Base-by-base conservation (phyloP, 768 basidiomycete genomes). In the Panellus pusillus region DNA sequence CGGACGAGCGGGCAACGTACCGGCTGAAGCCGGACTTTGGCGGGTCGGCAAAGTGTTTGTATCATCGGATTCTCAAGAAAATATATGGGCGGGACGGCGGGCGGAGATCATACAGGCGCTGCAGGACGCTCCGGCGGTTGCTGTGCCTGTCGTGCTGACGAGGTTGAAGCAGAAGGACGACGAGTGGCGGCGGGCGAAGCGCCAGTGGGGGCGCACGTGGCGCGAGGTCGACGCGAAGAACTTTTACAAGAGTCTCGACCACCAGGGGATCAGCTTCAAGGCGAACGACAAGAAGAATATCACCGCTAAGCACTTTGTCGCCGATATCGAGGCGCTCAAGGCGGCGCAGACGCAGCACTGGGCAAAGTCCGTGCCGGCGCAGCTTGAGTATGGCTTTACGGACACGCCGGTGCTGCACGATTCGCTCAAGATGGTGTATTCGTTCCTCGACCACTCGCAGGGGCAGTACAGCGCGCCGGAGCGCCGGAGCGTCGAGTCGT, bases 131-230 rank as follows among this genome's bases (percentile, higher is more conserved):
- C 97, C 97, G 0, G 84, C 81, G 42, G 87, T 95, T 44, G 85
- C 94, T 1, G 87, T 98, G 9, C 95, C 96, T 1, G 91, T 98
- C 54, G 91, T 98, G 6, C 81, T 98, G 2, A 76, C 81, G 39
- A 84, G 97, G 9, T 76, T 99, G 41, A 94, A 92, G 74, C 84
- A 86, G 66, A 97, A 95, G 70, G 91, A 98, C 68, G 95, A 97
- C 56, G 97, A 99, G 67, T 99, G 97, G 97, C 86, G 92, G 65
- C 80, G 91, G 29, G 86, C 89, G 27, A 91, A 94, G 68, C 80
- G 96, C 27, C 95, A 98, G 70, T 98, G 93, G 93, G 92, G 89
- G 72, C 82, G 89, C 55, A 95, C 93, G 14, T 98, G 97, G 97
- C 80, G 93, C 46, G 96, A 98, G 68, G 89, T 95, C 44, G 93